A percentile compares a stretch with the other conserved stretches of the same genome.
phyloP scores from a whole-genome alignment of 2,329 filamentous ascomycete genomes.

The Fusarium sp. region DNA sequence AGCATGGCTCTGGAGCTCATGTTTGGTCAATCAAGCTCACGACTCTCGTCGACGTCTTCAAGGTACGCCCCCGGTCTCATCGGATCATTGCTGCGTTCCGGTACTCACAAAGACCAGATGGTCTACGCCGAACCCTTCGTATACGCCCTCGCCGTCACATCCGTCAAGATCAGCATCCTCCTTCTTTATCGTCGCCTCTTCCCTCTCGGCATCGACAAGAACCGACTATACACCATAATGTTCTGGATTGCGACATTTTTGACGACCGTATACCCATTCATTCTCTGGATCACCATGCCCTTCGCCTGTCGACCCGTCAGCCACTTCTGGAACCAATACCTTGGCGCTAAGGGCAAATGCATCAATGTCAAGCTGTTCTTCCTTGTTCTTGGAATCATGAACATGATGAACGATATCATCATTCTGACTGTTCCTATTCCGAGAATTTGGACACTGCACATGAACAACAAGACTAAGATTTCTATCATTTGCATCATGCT shows the following conservation, averaged over 20 bases:
- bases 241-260: background rate
- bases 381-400: constrained; percentile 14
- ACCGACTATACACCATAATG: constrained; percentile 6
- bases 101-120: background rate
- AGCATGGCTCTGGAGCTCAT: constrained; percentile 5
- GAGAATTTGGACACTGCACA: constrained; percentile 8
- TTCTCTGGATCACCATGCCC: constrained; percentile 16
- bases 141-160: constrained; percentile 18
- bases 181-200: constrained; percentile 14
- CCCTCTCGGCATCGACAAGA: constrained; percentile 11
- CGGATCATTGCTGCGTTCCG: too few species aligned
- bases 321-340: constrained; percentile 15
- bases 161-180: constrained; percentile 17
- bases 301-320: constrained; percentile 6
- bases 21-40: constrained; percentile 9
- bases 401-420: constrained; percentile 16
- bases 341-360: background rate
- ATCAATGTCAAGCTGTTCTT: constrained; percentile 8
- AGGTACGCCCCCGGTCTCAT: too few species aligned
- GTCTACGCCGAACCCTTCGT: constrained; percentile 14
- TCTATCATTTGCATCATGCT: constrained; percentile 18
- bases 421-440: constrained; percentile 11
- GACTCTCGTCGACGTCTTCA: constrained; percentile 4
- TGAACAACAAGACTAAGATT: constrained; percentile 16
- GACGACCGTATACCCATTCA: background rate